phyloP scores from a whole-genome alignment of 2,329 filamentous ascomycete species.

The Botrytis aclada region DNA sequence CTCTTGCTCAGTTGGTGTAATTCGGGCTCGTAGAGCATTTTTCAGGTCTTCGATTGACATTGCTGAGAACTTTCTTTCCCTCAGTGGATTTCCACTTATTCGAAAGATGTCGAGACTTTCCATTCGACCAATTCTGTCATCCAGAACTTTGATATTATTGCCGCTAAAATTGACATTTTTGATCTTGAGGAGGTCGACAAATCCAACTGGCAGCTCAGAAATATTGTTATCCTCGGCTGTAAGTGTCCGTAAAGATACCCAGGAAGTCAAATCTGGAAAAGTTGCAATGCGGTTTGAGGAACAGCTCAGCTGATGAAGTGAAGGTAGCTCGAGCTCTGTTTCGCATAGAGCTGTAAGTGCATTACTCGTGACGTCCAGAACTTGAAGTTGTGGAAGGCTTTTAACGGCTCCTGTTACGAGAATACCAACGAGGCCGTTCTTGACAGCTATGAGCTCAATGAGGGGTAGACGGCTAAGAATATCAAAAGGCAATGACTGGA shows the following conservation, averaged over 20 bases:
- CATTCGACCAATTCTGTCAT: constrained; percentile 77
- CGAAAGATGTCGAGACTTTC: constrained; percentile 70
- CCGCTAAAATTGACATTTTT: constrained; percentile 78
- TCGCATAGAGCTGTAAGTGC: constrained; percentile 49
- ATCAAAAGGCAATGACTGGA: constrained; percentile 69
- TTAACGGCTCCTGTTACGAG: constrained; percentile 64
- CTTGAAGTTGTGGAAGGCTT: constrained; percentile 63
- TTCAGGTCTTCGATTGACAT: constrained; percentile 82
- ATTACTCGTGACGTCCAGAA: constrained; percentile 76
- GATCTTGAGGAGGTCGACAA: constrained; percentile 64
- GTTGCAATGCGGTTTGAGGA: constrained; percentile 74
- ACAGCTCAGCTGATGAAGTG: constrained; percentile 70
- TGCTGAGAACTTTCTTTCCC: constrained; percentile 80
- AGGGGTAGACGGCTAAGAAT: constrained; percentile 65
- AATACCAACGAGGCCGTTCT: constrained; percentile 72
- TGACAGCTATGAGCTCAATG: constrained; percentile 69
- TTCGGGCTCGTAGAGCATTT: constrained; percentile 62
- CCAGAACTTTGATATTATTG: constrained; percentile 76
- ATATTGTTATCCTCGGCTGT: constrained; percentile 81
- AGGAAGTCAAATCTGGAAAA: constrained; percentile 72
- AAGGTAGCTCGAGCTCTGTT: constrained; percentile 51
- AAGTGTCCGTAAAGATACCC: constrained; percentile 70
- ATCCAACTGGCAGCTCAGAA: constrained; percentile 69
- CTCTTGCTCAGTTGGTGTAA: constrained; percentile 51
- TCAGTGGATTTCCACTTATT: constrained; percentile 83